Conservation (phyloP, 495 filamentous ascomycete species). For the Cetradonia linearis region DNA sequence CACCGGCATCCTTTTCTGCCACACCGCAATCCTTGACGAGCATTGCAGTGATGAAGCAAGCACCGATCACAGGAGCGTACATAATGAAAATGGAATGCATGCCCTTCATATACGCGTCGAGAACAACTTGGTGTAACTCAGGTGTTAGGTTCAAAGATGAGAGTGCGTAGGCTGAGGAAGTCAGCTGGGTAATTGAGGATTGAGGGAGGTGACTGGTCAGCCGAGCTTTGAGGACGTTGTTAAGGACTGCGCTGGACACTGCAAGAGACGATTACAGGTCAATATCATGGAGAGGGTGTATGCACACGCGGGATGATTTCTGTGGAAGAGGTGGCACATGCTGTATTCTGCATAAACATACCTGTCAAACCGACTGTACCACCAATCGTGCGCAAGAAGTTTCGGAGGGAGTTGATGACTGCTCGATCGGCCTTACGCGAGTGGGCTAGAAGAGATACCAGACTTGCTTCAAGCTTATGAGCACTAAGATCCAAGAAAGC, state of each 20-base stretch:
- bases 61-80: conserved; percentile 3
- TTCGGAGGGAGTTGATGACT: conserved; percentile 7
- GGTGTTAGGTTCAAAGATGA: neutral
- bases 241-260: conserved; percentile 5
- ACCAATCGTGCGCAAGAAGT: conserved; percentile 8
- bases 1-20: conserved; percentile 5
- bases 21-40: conserved; percentile 6
- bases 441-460: conserved; percentile 3
- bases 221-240: conserved; percentile 5
- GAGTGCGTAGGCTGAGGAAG: conserved; percentile 7
- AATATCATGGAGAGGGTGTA: neutral
- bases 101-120: conserved; percentile 5
- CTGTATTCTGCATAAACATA: too few relatives aligned
- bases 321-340: neutral
- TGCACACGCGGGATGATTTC: too few relatives aligned
- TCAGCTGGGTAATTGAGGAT: neutral
- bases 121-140: neutral
- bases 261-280: neutral
- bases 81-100: conserved; percentile 9
- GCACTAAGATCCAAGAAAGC: neutral
- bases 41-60: conserved; percentile 1
- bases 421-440: conserved; percentile 8
- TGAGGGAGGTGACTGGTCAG: neutral
- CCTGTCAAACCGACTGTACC: conserved; percentile 7
- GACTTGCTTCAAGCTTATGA: neutral